Base-by-base conservation (phyloP, 257 asterid species). In the Eucommia ulmoides region DNA sequence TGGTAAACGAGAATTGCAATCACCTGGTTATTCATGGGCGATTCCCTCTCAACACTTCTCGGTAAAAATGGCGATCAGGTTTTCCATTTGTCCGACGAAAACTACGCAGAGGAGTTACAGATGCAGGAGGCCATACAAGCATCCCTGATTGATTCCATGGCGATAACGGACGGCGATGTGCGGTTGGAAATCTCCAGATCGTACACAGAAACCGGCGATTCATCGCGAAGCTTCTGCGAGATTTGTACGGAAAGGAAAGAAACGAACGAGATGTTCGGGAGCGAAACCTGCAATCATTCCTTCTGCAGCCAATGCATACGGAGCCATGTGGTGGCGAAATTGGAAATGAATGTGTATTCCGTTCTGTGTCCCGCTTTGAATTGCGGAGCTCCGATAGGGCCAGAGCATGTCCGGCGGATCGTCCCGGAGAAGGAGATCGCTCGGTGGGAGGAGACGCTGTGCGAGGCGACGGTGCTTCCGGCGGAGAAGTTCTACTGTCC, bases 261-360 rank as follows among this genome's bases (percentile, higher is more conserved):
- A n/a, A n/a, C n/a, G n/a, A n/a, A n/a, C n/a, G n/a, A n/a, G n/a
- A n/a, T n/a, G 45, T 78, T 76, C 33, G 52, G 58, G 0, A 26
- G 73, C 0, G 35, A 23, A 0, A 41, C 19, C 17, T 87, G 94
- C 70, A 1, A 14, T 2, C 93, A 81, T 33, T 5, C 2, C 3
- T 78, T 53, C 66, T 80, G 93, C 62, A 68, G 54, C 1, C 66
- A 53, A 0, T 87, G 96, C 63, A 33, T 83, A 0, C 19, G 62
- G 55, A 70, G 54, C 20, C 77, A 83, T 46, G 22, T 83, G 0
- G 55, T 70, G 0, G 56, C 62, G 0, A 63, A 50, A 14, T 23
- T 82, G 24, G 46, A 59, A 33, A 20, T 17, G 1, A 29, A 33
- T 8, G 4, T 23, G 19, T 25, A 8, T 10, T 22, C 6, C 33